Percentiles rank a stretch among this genome's conserved stretches.
phyloP scores from a whole-genome alignment of 257 asterid species.

The Solanum ossicruentum region DNA sequence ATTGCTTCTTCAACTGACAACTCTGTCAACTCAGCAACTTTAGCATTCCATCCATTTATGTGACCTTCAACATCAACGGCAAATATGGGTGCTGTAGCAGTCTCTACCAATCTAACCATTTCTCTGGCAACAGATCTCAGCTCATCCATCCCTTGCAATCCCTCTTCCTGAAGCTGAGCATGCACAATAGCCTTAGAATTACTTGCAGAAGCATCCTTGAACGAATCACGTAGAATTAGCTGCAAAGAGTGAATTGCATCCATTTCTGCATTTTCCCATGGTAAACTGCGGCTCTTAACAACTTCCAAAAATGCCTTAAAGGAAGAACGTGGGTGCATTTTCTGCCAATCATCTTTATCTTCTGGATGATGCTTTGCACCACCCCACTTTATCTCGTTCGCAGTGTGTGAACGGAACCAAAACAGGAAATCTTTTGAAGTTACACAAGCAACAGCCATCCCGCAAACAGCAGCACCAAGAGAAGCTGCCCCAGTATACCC shows the following conservation, averaged over 20 bases:
- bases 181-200: slow-evolving; percentile 17
- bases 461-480: slow-evolving; percentile 50
- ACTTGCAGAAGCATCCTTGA: slow-evolving; percentile 23
- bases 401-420: slow-evolving; percentile 57
- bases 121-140: slow-evolving; percentile 45
- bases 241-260: slow-evolving; percentile 54
- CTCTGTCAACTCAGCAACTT: slow-evolving; percentile 25
- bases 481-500: slow-evolving; percentile 48
- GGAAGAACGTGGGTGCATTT: slow-evolving; percentile 50
- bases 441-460: slow-evolving; percentile 47
- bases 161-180: slow-evolving; percentile 13
- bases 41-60: slow-evolving; percentile 43
- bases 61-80: slow-evolving; percentile 39
- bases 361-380: slow-evolving; percentile 59
- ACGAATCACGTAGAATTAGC: slow-evolving; percentile 39
- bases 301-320: slow-evolving; percentile 45
- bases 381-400: slow-evolving; percentile 52
- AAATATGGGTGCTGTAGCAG: slow-evolving; percentile 48
- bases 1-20: slow-evolving; percentile 41
- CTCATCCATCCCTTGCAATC: slow-evolving; percentile 30
- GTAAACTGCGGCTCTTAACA: slow-evolving; percentile 34
- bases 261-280: slow-evolving; percentile 50
- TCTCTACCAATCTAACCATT: slow-evolving; percentile 55
- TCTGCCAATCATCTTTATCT: slow-evolving; percentile 41
- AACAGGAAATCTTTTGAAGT: slow-evolving; percentile 30